These are phyloP conservation scores for Ascochyta clinopodiicola DNA, from an alignment of 2,329 filamentous ascomycete species.

Conservation along the genomic window DNA sequence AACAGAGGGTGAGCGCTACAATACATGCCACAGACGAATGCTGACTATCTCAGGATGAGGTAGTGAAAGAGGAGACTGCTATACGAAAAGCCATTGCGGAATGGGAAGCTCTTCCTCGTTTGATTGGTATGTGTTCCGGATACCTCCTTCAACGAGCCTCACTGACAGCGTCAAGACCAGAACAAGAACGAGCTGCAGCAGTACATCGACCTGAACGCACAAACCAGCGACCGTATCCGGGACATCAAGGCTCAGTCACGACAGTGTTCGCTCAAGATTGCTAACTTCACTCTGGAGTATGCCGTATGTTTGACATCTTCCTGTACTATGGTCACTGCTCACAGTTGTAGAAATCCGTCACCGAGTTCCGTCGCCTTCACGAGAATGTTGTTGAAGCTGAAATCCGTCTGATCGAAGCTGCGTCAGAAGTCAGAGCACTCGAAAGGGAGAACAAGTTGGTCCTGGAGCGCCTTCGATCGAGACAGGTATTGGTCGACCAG, in stretches of 20 bases:
- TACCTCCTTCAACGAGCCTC: neutral
- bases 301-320: constrained; percentile 51
- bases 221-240: constrained; percentile 57
- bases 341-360: constrained; percentile 61
- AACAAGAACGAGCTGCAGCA: constrained; percentile 55
- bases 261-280: constrained; percentile 50
- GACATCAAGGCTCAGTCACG: constrained; percentile 53
- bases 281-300: constrained; percentile 58
- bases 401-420: constrained; percentile 76
- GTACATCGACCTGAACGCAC: constrained; percentile 34
- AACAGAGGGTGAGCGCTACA: constrained; percentile 13
- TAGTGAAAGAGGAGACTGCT: constrained; percentile 69
- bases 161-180: constrained; percentile 46
- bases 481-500: constrained; percentile 22
- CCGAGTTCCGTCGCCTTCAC: constrained; percentile 66
- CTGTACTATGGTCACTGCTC: constrained; percentile 5
- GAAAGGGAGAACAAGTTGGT: constrained; percentile 63
- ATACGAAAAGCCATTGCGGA: constrained; percentile 71
- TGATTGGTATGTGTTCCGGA: constrained; percentile 65
- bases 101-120: constrained; percentile 72
- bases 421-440: constrained; percentile 78
- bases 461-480: constrained; percentile 43
- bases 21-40: neutral
- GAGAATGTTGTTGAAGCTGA: constrained; percentile 72
- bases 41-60: constrained; percentile 22